phyloP scores from a whole-genome alignment of 2,329 filamentous ascomycete genomes.

The Fusarium foetens region DNA sequence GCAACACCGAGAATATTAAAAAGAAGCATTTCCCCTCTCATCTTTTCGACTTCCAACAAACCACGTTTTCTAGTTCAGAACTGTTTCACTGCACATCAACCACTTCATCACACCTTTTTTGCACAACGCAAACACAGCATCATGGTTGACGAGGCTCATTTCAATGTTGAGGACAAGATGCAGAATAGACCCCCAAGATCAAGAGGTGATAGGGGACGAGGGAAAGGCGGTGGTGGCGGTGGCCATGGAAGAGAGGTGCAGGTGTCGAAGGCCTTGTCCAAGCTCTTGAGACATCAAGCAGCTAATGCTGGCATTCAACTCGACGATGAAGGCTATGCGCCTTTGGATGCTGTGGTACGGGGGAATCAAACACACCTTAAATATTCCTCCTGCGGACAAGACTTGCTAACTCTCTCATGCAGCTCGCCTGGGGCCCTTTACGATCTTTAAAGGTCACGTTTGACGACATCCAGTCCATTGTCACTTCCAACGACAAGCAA shows the following conservation, averaged over 20 bases:
- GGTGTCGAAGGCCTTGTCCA: conserved; percentile 65
- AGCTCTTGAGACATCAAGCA: conserved; percentile 66
- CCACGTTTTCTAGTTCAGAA: background rate
- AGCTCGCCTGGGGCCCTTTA: conserved; percentile 68
- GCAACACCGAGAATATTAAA: background rate
- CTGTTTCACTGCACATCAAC: background rate
- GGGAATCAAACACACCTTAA: background rate
- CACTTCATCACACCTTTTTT: background rate
- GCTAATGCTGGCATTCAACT: conserved; percentile 65
- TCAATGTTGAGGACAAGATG: conserved; percentile 41
- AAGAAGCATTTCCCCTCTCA: background rate
- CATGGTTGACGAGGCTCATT: conserved; percentile 36
- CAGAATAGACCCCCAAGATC: conserved; percentile 37
- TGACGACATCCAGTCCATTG: conserved; percentile 75
- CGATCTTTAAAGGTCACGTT: conserved; percentile 78
- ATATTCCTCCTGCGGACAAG: too few species aligned
- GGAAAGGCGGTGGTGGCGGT: conserved; percentile 45
- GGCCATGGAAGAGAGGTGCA: conserved; percentile 56
- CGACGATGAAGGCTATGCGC: conserved; percentile 68
- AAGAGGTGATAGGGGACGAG: conserved; percentile 36
- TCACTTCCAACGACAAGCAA: conserved; percentile 86
- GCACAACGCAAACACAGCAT: background rate
- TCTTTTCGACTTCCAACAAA: background rate
- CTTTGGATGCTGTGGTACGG: conserved; percentile 65
- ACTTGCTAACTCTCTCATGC: conserved; percentile 5